Evolutionary conservation across 768 basidiomycete genomes (phyloP), one percentile per base, ranked within the genome.

Genomic region (Phaeotremella fagi): DNA sequence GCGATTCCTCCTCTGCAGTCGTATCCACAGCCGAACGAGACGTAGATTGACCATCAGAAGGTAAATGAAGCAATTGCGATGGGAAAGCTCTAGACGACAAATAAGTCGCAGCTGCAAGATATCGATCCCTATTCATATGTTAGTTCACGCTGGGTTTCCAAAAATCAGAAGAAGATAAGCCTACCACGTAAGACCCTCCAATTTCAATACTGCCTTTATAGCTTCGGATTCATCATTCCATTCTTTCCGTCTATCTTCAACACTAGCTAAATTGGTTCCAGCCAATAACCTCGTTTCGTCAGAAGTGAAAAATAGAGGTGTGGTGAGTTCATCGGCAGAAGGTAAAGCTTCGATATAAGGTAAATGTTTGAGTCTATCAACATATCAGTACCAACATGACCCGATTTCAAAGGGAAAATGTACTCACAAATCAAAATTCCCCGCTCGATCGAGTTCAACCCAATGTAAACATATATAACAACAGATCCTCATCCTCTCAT

Each of bases 21-120:
- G 57, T 57, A 15, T 58, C 44, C 16, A 55, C 50, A 11, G 55
- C 38, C 7, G 50, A 48, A 16, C 56, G 56, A 5, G 52, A 22
- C 6, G 78, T 73, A 0, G 80, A 73, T 0, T 79, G 78, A 12
- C 79, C 72, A 26, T 79, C 66, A 0, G 83, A 78, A 0, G 63
- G 78, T 18, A 71, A 65, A 3, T 82, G 82, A 25, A 95, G 79
- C 20, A 97, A 75, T 5, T 83, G 82, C 0, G 91, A 95, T 0
- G 91, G 88, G 66, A 95, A 97, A 0, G 90, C 87, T 47, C 92
- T 82, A 0, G 91, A 92, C 1, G 88, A 88, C 31, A 90, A 77
- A 66, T 88, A 84, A 0, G 86, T 90, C 4, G 85, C 78, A 0
- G 86, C 83, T 0, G 81, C 80, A 2, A 88, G 76, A 70, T 87